Conservation (phyloP, 2,329 filamentous ascomycete genomes). For the Orbilia brochopaga region DNA sequence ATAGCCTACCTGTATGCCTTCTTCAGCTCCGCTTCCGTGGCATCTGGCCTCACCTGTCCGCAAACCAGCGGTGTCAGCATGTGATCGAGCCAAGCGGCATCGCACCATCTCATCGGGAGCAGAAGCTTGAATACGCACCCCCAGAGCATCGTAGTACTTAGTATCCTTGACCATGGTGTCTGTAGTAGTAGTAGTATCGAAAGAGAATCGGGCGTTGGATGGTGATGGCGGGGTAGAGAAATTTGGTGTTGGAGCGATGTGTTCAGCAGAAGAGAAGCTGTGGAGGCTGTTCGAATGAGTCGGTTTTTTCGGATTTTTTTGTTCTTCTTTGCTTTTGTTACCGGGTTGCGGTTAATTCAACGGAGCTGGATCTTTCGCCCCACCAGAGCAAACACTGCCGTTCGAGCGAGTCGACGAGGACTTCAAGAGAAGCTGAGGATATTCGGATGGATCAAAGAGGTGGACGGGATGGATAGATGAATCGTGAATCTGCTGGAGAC, state of each 20-base stretch:
- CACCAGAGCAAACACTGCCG: neutral
- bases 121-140: conserved; percentile 64
- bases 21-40: conserved; percentile 85
- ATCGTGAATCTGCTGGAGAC: conserved; percentile 3
- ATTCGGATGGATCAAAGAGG: too few species aligned
- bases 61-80: conserved; percentile 55
- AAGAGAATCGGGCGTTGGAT: too few species aligned
- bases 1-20: conserved; percentile 68
- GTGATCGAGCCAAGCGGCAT: conserved; percentile 39
- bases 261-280: neutral
- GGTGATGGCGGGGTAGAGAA: too few species aligned
- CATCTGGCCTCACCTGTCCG: conserved; percentile 73
- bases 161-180: conserved; percentile 76
- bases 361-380: neutral
- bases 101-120: conserved; percentile 5
- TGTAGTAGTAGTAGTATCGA: conserved; percentile 19
- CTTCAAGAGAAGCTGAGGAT: neutral
- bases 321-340: neutral
- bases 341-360: neutral
- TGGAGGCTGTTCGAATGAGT: neutral
- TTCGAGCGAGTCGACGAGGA: neutral
- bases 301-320: too few species aligned
- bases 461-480: neutral
- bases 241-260: neutral
- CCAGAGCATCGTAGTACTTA: conserved; percentile 78